Evolutionary conservation across 148 eudicot species (phyloP), one percentile per base, ranked within the genome.

Genomic region (Fallopia convolvulus): DNA sequence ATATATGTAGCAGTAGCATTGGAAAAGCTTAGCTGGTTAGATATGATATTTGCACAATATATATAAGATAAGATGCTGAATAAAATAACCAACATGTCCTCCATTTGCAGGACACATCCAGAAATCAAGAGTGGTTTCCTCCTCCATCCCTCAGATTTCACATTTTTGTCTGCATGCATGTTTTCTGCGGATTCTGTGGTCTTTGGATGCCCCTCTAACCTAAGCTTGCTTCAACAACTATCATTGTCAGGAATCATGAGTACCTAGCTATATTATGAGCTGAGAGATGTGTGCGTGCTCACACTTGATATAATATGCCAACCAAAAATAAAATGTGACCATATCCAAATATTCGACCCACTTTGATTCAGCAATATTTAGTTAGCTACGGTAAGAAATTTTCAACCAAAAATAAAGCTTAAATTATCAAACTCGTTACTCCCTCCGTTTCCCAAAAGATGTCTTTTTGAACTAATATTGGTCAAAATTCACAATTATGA

Each of bases 121-220:
- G 7, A 68, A 68, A 68, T 68, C 72, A 33, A 26, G 72, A 39
- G 72, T 68, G 39, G 26, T 68, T 36, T 36, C 30, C 30, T 26
- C 30, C 30, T 26, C 39, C 39, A 36, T 36, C 39, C 39, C 4
- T 36, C 6, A 15, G 17, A 68, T 30, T 55, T 55, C 61, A n/a
- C 14, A 18, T 55, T 55, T 39, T 30, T 68, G 72, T 55, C 52
- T 79, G 78, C 81, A 56, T 79, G 78, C 81, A 56, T 75, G 81
- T 77, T 79, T 63, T 74, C 20, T 81, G 78, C 77, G 48, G 40
- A 55, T 77, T 74, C 79, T 76, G 77, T 77, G 84, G 75, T 26
- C 18, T 50, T 50, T 50, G 26, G 61, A 55, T 55, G 61, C 61
- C 61, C 61, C 26, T 20, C 2, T n/a, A 6, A 55, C 8, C 61